Evolutionary conservation across 768 basidiomycete genomes (phyloP).

Genomic region (Exsudoporus frostii): DNA sequence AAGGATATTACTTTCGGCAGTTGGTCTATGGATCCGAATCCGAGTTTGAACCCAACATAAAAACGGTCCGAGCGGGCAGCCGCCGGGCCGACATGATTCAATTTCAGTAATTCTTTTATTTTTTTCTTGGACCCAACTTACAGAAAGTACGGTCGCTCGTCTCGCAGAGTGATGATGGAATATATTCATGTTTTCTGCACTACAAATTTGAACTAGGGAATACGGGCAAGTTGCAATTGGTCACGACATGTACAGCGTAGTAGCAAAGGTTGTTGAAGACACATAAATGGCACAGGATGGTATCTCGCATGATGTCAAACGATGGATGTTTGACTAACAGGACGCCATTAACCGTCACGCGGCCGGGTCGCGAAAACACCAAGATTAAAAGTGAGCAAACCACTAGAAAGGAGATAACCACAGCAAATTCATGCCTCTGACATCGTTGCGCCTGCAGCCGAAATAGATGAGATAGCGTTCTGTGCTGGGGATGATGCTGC

Average conservation of each 20-base stretch:
- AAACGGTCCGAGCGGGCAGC: too few species aligned
- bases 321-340: constrained; percentile 20
- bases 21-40: too few species aligned
- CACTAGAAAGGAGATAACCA: constrained; percentile 10
- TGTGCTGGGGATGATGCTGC: constrained; percentile 20
- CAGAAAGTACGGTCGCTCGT: too few species aligned
- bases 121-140: too few species aligned
- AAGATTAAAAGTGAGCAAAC: constrained; percentile 13
- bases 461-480: constrained; percentile 29
- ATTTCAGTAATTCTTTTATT: too few species aligned
- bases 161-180: background rate
- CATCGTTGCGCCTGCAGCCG: constrained; percentile 40
- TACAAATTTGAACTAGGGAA: constrained; percentile 21
- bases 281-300: constrained; percentile 25
- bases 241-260: constrained; percentile 29
- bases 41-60: too few species aligned
- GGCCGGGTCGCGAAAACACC: constrained; percentile 11
- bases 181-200: constrained; percentile 18
- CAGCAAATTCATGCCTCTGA: constrained; percentile 33
- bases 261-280: constrained; percentile 17
- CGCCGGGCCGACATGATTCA: too few species aligned
- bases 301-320: constrained; percentile 17
- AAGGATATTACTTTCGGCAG: background rate
- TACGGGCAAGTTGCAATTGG: constrained; percentile 26
- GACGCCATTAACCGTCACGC: constrained; percentile 6